Base-by-base conservation (phyloP, 2,329 filamentous ascomycete species). In the Plenodomus biglobosus region DNA sequence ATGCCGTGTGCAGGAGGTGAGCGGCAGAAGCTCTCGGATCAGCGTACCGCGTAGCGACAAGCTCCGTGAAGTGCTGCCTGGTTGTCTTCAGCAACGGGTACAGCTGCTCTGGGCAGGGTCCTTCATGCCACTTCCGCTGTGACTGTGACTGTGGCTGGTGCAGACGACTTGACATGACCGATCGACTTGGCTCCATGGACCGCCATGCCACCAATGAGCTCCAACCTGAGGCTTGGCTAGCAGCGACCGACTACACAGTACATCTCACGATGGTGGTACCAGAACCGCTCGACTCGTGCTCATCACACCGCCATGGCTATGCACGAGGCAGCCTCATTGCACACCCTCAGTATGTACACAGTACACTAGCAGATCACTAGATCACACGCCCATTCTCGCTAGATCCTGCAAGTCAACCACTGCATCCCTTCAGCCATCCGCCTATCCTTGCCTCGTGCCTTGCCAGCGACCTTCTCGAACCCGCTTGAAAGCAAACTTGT, bases 391-490 rank as follows among this genome's bases (percentile, higher is more conserved):
- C 21, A 27, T 41, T 49, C 43, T 42, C 40, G 46, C 42, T 44
- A 47, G 27, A 44, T 46, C 38, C 54, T 53, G 52, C 55, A 40
- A 45, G 24, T 43, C 52, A 44, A 35, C 42, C 38, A 41, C 30
- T 27, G 24, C 41, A 38, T 49, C 22, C 22, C 22, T 32, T 15
- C 6, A 32, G 27, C 27, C 27, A 44, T 44, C 40, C 36, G 30
- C 35, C 39, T 21, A 32, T 19, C 39, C 40, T 18, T 45, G 30
- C 36, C n/a, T 16, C 37, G 18, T 48, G 38, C 36, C 50, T 58
- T 48, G 53, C 55, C 48, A 58, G 46, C 50, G 13, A 32, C 16
- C 42, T 66, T 68, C 63, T 67, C 52, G 62, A 69, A 67, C 56
- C 52, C 58, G 49, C 52, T 52, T 60, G 60, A 59, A 56, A 65